These are phyloP conservation scores for Populus hybrid DNA, from an alignment of 441 rosid genomes.

Conservation along the genomic window DNA sequence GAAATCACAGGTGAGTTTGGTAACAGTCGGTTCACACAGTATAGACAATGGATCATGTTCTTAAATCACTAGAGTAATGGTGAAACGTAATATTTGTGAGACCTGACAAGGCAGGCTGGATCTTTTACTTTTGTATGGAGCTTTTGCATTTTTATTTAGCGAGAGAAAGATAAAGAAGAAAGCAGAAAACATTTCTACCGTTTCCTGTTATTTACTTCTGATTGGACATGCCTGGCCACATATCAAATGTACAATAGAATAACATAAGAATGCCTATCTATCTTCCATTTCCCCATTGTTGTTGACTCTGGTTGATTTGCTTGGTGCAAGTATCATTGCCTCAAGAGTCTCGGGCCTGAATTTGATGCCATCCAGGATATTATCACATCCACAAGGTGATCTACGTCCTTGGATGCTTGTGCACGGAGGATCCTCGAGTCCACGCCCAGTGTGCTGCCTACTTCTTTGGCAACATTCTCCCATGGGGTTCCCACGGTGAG, in stretches of 20 bases:
- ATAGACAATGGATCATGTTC: no score
- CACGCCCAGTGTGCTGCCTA: conserved; percentile 63
- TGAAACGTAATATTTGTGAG: no score
- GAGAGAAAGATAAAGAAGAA: no score
- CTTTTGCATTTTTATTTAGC: no score
- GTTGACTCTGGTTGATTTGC: background rate
- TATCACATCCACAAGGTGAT: conserved; percentile 59
- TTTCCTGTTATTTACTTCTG: background rate
- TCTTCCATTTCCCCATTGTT: no score
- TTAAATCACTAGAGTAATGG: no score
- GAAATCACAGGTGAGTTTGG: no score
- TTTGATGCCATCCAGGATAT: conserved; percentile 79
- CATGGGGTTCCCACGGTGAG: conserved; percentile 85
- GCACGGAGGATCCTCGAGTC: conserved; percentile 64
- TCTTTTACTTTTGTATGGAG: no score
- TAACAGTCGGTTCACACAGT: no score
- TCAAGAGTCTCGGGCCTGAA: conserved; percentile 52
- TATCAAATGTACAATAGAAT: conserved; percentile 5
- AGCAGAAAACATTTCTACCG: background rate
- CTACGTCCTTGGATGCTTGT: conserved; percentile 62
- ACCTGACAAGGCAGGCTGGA: no score
- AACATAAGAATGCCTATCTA: background rate
- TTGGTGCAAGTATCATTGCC: conserved; percentile 28
- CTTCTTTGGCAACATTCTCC: conserved; percentile 92
- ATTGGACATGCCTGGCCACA: background rate